phyloP scores from a whole-genome alignment of 1,284 basidiomycete genomes.

The Athelia psychrophila region DNA sequence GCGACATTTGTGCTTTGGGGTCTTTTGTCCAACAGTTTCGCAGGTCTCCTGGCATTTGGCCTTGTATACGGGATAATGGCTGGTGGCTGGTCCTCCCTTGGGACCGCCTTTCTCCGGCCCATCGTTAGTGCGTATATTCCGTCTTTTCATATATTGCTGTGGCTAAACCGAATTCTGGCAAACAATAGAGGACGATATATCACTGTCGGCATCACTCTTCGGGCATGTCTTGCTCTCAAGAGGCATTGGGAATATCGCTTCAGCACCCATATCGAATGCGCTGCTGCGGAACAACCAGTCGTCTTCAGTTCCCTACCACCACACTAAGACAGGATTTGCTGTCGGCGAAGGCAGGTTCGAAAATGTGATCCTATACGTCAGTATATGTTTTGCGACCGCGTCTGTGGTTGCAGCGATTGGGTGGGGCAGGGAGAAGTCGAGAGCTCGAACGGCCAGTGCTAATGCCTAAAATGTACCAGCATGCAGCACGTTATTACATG shows the following conservation, averaged over 20 bases:
- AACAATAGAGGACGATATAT: constrained; percentile 31
- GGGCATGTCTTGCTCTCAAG: constrained; percentile 34
- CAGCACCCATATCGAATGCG: constrained; percentile 37
- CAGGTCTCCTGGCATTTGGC: constrained; percentile 27
- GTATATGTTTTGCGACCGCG: constrained; percentile 33
- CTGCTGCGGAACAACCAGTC: constrained; percentile 10
- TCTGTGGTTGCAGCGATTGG: constrained; percentile 23
- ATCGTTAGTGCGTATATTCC: constrained; percentile 22
- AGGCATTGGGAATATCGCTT: constrained; percentile 39
- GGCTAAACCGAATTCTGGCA: neutral
- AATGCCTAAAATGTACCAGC: too few relatives aligned
- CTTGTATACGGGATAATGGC: constrained; percentile 32
- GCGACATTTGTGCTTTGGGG: constrained; percentile 39
- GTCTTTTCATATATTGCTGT: neutral
- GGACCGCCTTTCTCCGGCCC: constrained; percentile 28
- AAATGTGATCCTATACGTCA: constrained; percentile 33
- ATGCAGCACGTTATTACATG: too few relatives aligned
- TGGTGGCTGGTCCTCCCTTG: constrained; percentile 27
- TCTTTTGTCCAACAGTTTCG: constrained; percentile 28
- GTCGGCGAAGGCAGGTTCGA: constrained; percentile 31
- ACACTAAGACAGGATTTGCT: constrained; percentile 24
- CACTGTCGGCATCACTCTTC: constrained; percentile 30
- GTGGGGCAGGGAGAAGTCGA: constrained; percentile 12
- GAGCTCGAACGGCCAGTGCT: neutral
- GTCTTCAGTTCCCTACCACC: neutral